Conservation (phyloP, 169 alveolate species). For the Plasmodium sp. region DNA sequence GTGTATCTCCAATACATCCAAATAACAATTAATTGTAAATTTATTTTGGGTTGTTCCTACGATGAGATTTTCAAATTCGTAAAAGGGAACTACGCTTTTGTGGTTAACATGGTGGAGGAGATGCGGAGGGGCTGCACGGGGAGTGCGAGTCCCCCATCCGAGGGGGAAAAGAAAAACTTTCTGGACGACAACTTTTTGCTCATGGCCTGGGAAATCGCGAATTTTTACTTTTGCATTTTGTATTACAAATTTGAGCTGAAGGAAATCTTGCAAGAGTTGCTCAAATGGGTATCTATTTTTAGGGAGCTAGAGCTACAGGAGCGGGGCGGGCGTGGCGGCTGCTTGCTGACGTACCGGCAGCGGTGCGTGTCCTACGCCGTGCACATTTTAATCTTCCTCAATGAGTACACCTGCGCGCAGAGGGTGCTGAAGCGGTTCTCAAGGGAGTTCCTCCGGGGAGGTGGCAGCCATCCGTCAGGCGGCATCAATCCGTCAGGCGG, state of each 20-base stretch:
- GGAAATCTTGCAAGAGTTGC: conserved; percentile 23
- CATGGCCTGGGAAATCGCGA: conserved; percentile 73
- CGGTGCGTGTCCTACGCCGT: conserved; percentile 24
- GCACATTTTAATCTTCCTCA: conserved; percentile 42
- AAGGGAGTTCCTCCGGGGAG: not conserved
- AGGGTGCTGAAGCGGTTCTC: conserved; percentile 1
- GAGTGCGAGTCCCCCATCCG: not conserved
- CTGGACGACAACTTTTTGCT: conserved; percentile 22
- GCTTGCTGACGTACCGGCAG: not conserved
- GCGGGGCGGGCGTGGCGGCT: not conserved
- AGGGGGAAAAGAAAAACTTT: not conserved
- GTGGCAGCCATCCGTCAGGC: not conserved
- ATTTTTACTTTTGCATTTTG: conserved; percentile 55
- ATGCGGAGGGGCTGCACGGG: not conserved
- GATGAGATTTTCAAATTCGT: conserved; percentile 38
- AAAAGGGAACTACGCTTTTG: conserved; percentile 37
- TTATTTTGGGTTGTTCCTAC: conserved; percentile 34
- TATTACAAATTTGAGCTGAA: conserved; percentile 52
- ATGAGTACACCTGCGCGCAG: conserved; percentile 39
- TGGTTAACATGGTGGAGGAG: conserved; percentile 1
- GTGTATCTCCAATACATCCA: conserved; percentile 61
- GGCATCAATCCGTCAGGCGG: too few relatives aligned
- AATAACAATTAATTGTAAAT: conserved; percentile 44
- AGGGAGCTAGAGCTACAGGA: not conserved
- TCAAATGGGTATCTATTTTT: conserved; percentile 51